Conservation (phyloP, 2,329 filamentous ascomycete species). For the Aspergillus floridensis region DNA sequence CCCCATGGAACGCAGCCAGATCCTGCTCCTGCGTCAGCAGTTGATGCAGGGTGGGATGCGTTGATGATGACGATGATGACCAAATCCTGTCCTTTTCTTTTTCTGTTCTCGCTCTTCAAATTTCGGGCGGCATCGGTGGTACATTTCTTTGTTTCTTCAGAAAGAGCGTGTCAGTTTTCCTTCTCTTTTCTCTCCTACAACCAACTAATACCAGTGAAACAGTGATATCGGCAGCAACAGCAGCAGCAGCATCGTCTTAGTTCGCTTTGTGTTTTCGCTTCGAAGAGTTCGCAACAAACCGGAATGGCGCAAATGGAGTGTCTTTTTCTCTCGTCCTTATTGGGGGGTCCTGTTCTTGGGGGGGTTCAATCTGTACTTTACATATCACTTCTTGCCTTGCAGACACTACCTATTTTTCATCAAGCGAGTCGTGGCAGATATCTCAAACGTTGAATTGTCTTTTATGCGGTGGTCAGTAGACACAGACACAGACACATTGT, state of each 20-base stretch:
- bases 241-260: no score
- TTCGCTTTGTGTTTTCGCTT: neutral
- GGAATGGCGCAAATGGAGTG: neutral
- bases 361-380: neutral
- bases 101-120: neutral
- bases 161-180: neutral
- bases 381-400: neutral
- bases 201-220: neutral
- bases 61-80: constrained; percentile 11
- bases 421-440: constrained; percentile 2
- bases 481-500: no score
- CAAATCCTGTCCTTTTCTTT: neutral
- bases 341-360: neutral
- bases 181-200: neutral
- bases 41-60: constrained; percentile 49
- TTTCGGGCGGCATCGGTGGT: neutral
- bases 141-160: constrained; percentile 4
- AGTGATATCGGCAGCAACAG: neutral
- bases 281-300: neutral
- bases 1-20: constrained; percentile 71
- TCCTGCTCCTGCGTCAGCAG: constrained; percentile 71
- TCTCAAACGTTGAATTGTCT: neutral
- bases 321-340: neutral
- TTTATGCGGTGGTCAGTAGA: no score
- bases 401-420: neutral